Evolutionary conservation across 2,329 filamentous ascomycete genomes (phyloP).

Genomic region (Macrophomina phaseolina): DNA sequence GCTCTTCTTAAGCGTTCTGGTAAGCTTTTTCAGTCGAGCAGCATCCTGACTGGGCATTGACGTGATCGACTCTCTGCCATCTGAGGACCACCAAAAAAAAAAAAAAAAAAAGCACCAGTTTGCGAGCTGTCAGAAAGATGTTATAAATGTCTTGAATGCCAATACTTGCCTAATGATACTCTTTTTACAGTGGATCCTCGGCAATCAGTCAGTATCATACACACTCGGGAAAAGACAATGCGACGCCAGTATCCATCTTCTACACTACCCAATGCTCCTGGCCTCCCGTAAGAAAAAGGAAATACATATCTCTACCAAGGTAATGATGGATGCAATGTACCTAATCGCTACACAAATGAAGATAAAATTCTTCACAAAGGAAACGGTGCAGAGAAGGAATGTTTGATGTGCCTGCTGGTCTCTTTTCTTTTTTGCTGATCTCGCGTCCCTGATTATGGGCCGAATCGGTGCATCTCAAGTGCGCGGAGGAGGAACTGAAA

Average conservation of each 20-base stretch:
- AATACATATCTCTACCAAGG: conserved; percentile 22
- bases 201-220: too few species aligned
- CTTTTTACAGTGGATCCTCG: too few species aligned
- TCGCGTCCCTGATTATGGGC: background rate
- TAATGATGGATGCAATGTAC: background rate
- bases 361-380: background rate
- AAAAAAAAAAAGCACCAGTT: too few species aligned
- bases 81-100: too few species aligned
- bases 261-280: background rate
- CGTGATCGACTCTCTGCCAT: too few species aligned
- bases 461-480: background rate
- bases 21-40: too few species aligned
- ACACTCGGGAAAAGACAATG: background rate
- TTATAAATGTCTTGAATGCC: too few species aligned
- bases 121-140: too few species aligned
- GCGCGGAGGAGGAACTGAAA: background rate
- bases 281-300: background rate
- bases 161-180: too few species aligned
- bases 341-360: conserved; percentile 11
- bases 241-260: background rate
- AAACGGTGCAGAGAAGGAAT: background rate
- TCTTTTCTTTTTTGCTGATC: background rate
- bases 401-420: background rate
- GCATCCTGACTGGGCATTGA: too few species aligned
- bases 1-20: too few species aligned